Conservation (phyloP, 306 rosid genomes). For the Boehmeria nivea region DNA sequence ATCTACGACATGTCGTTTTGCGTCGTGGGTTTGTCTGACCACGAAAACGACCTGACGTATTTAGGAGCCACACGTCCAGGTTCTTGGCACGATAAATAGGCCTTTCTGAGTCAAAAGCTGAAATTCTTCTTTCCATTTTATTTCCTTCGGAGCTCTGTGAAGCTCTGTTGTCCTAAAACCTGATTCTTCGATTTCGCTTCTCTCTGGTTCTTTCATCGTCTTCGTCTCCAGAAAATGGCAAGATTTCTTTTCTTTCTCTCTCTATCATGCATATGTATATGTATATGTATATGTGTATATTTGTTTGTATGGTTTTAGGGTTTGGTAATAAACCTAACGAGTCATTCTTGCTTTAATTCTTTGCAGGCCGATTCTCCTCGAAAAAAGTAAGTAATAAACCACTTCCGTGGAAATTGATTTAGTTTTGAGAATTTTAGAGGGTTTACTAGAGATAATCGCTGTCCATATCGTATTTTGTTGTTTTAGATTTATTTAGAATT, state of each 20-base stretch:
- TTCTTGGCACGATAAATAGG: too few species aligned
- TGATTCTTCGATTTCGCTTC: conserved; percentile 22
- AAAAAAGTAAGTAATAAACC: conserved; percentile 44
- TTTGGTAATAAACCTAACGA: neutral
- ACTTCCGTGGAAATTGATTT: neutral
- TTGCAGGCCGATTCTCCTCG: conserved; percentile 78
- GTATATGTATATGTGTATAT: too few species aligned
- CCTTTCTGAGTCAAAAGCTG: neutral
- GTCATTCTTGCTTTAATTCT: conserved; percentile 1
- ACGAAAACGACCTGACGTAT: too few species aligned
- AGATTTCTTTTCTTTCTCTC: conserved; percentile 1
- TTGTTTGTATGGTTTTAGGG: neutral
- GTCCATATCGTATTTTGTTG: too few species aligned
- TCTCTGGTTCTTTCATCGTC: conserved; percentile 7
- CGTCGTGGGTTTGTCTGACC: neutral
- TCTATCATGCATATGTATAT: too few species aligned
- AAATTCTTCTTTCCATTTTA: too few species aligned
- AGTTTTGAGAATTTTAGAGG: neutral
- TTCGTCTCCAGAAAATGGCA: conserved; percentile 36
- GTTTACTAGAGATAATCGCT: neutral
- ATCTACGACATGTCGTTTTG: neutral
- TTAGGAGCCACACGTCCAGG: too few species aligned
- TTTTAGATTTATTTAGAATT: neutral
- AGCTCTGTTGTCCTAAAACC: conserved; percentile 25
- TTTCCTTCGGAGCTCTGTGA: neutral